Conservation (phyloP, 1,284 basidiomycete species). For the Erythrobasidium hasegawianum region DNA sequence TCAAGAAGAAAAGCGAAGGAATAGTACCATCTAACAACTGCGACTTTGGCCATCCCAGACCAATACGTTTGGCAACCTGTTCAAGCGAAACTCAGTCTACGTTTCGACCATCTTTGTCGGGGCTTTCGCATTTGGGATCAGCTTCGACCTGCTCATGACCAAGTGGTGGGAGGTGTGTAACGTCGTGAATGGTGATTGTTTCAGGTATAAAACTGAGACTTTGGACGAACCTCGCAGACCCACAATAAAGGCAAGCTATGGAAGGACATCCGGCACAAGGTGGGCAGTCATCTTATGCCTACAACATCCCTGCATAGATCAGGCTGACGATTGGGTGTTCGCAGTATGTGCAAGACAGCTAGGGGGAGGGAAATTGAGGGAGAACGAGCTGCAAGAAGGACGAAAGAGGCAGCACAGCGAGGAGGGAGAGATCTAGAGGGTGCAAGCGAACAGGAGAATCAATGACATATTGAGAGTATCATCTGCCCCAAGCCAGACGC, state of each 20-base stretch:
- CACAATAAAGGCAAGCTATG: constrained; percentile 33
- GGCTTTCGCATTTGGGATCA: constrained; percentile 86
- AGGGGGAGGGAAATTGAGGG: too few species aligned
- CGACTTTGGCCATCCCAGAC: background rate
- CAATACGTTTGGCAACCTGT: constrained; percentile 64
- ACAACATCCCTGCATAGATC: background rate
- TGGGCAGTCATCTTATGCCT: background rate
- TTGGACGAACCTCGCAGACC: constrained; percentile 15
- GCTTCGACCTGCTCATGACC: constrained; percentile 77
- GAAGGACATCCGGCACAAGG: constrained; percentile 33
- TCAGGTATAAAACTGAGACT: background rate
- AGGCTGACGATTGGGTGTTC: background rate
- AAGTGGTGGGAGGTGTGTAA: constrained; percentile 67
- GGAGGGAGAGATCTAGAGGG: background rate
- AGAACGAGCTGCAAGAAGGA: background rate
- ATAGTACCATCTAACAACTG: background rate
- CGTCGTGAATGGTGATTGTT: background rate
- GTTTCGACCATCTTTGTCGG: constrained; percentile 75
- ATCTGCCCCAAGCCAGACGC: too few species aligned
- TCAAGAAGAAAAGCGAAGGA: too few species aligned
- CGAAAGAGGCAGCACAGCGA: background rate
- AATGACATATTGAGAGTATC: too few species aligned
- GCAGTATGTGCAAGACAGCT: constrained; percentile 2
- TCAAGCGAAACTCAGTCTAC: constrained; percentile 87
- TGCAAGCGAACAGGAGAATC: background rate